Base-by-base conservation (phyloP, 129 eudicot species). In the Apium graveolens region DNA sequence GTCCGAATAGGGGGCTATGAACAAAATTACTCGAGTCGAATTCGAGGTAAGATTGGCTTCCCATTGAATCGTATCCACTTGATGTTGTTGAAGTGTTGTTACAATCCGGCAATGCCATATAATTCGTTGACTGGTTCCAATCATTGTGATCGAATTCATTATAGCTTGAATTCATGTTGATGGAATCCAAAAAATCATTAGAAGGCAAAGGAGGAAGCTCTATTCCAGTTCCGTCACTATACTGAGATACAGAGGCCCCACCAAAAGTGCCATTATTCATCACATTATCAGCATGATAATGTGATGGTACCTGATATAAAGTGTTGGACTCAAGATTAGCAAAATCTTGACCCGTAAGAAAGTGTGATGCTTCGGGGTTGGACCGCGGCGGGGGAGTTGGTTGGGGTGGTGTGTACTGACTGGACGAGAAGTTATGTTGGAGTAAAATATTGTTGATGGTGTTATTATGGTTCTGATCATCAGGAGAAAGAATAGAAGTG, bases 1-100 rank as follows among this genome's bases (percentile, higher is more conserved):
- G 85, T 43, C 90, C 85, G 62, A 87, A 84, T 11, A 84, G 88
- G 34, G 88, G 88, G 82, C 84, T 87, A 78, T 83, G 81, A 18
- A 86, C 79, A 24, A 80, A 86, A 14, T 74, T 74, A 35, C 63
- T 74, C 11, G 88, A 84, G 21, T 87, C 88, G 20, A 82, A 71
- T 34, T 88, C 86, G 37, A 74, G 21, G 46, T 84, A 82, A 6
- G 86, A 79, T 11, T 78, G 84, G 72, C 74, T 83, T 2, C 41
- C 60, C 3, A 46, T 38, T 16, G 76, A 8, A 38, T 79, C 79
- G 51, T 73, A 53, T 11, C 69, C 73, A 24, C 20, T 42, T 29
- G 53, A 3, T 37, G 76, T 65, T 44, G 83, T 68, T 39, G 74
- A 65, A 46, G 49, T 66, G 42, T 18, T 66, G 49, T n/a, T 20